Evolutionary conservation across 257 asterid genomes (phyloP).

Genomic region (Ballota nigra): DNA sequence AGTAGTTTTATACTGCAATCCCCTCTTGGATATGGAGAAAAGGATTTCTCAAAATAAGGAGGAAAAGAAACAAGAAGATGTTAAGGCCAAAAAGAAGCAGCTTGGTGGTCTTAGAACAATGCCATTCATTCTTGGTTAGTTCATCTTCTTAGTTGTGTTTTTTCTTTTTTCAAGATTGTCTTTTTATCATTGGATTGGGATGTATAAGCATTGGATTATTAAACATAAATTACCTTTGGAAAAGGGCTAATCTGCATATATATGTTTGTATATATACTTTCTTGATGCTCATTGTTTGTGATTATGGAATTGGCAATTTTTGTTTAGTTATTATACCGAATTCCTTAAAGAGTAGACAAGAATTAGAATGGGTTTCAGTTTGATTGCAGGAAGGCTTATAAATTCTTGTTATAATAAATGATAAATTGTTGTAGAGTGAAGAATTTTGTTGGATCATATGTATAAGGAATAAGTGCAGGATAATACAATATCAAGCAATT

Average conservation of each 20-base stretch:
- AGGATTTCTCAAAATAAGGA: conserved; percentile 31
- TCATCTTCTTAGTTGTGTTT: background rate
- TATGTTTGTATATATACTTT: background rate
- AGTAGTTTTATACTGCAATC: background rate
- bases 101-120: conserved; percentile 75
- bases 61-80: conserved; percentile 20
- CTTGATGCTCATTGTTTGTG: background rate
- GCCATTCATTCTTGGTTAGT: conserved; percentile 80
- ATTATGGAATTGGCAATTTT: background rate
- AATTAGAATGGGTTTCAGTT: too few relatives aligned
- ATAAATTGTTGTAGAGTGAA: too few relatives aligned
- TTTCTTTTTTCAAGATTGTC: background rate
- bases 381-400: too few relatives aligned
- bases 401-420: too few relatives aligned
- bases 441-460: too few relatives aligned
- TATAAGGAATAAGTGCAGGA: too few relatives aligned
- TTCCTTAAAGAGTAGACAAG: too few relatives aligned
- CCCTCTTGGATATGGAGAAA: conserved; percentile 29
- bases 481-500: too few relatives aligned
- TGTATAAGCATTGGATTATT: background rate
- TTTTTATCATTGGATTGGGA: too few relatives aligned
- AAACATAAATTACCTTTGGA: too few relatives aligned
- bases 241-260: background rate
- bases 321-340: background rate
- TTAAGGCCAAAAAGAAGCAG: conserved; percentile 12